Evolutionary conservation across 257 asterid genomes (phyloP).

Genomic region (Ajuga chamaepitys): DNA sequence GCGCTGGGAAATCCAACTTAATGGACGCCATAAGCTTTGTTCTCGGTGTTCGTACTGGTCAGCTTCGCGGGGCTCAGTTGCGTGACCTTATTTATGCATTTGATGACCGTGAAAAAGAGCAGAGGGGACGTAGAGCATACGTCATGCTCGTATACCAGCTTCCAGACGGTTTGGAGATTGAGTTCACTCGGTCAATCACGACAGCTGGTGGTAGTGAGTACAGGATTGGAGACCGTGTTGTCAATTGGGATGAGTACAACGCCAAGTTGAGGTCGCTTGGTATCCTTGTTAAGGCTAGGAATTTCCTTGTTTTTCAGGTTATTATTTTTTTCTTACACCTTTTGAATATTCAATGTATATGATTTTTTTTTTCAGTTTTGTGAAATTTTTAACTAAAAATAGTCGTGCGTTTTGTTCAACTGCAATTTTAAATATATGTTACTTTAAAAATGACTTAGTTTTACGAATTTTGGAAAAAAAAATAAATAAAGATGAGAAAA

Average conservation of each 20-base stretch:
- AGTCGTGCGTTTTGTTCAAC: neutral
- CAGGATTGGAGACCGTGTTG: slow-evolving; percentile 50
- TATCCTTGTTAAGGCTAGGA: slow-evolving; percentile 88
- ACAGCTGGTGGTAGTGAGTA: slow-evolving; percentile 82
- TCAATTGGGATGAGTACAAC: slow-evolving; percentile 81
- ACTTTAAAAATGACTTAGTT: neutral
- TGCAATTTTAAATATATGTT: neutral
- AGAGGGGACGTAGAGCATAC: slow-evolving; percentile 72
- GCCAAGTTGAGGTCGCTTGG: slow-evolving; percentile 66
- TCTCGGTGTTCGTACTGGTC: slow-evolving; percentile 94
- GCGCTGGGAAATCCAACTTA: slow-evolving; percentile 93
- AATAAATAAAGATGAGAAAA: neutral
- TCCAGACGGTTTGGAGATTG: slow-evolving; percentile 56
- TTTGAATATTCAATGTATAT: neutral
- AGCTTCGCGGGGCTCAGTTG: slow-evolving; percentile 88
- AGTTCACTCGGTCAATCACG: slow-evolving; percentile 78
- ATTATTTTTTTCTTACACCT: neutral
- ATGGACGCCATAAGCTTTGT: slow-evolving; percentile 99
- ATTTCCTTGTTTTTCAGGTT: slow-evolving; percentile 98
- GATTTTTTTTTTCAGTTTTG: neutral
- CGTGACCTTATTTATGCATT: slow-evolving; percentile 79
- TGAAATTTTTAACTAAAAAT: neutral
- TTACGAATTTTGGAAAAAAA: too few species aligned
- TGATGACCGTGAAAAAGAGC: slow-evolving; percentile 83
- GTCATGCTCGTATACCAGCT: slow-evolving; percentile 76